Percentiles rank a stretch among this genome's conserved stretches.
Conservation (phyloP, 768 basidiomycete genomes). For the Cystofilobasidium ferigula region DNA sequence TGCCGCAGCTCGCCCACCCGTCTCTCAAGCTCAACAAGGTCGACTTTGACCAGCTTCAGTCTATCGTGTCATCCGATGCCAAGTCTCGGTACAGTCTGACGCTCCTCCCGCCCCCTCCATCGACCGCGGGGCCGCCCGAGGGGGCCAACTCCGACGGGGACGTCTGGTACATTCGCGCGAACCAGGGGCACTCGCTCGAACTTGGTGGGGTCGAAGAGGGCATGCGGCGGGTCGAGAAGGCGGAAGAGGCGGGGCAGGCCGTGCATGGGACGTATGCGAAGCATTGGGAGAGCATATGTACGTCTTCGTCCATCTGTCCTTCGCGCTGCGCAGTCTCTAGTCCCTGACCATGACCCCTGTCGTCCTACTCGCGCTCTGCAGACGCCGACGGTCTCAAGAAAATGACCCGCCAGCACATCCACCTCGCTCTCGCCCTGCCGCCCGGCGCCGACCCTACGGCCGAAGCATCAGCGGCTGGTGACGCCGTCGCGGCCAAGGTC, state of each 20-base stretch:
- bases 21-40: conserved; percentile 53
- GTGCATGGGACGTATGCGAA: conserved; percentile 18
- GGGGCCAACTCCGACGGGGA: not conserved
- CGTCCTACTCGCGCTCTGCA: no score
- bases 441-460: not conserved
- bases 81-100: conserved; percentile 1
- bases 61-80: not conserved
- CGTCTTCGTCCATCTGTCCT: not conserved
- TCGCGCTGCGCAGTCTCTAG: not conserved
- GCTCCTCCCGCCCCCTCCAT: not conserved
- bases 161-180: conserved; percentile 19
- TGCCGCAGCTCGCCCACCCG: conserved; percentile 50
- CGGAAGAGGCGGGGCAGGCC: conserved; percentile 7
- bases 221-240: conserved; percentile 1
- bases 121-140: not conserved
- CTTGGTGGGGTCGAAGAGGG: conserved; percentile 2
- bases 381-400: conserved; percentile 11
- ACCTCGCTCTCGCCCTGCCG: conserved; percentile 13
- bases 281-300: conserved; percentile 15
- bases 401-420: conserved; percentile 22
- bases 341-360: no score
- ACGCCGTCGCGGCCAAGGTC: not conserved
- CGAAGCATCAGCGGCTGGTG: no score
- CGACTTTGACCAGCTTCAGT: not conserved
- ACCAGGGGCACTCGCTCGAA: conserved; percentile 21